Conservation (phyloP, 306 rosid species). For the Vigna mungo region DNA sequence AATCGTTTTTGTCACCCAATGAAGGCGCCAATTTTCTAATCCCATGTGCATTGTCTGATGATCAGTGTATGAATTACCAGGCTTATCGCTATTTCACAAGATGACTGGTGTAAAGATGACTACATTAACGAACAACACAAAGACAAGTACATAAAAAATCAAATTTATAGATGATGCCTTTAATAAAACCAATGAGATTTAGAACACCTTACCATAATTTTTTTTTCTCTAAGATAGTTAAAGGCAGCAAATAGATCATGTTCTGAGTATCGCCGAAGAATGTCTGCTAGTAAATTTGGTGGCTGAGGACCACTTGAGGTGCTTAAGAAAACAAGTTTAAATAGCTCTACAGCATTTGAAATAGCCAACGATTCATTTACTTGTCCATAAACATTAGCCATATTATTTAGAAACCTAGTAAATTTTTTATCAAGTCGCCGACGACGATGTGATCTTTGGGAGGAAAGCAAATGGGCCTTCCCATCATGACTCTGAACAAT, state of each 20-base stretch:
- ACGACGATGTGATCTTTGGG: slow-evolving; percentile 52
- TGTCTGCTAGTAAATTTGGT: slow-evolving; percentile 75
- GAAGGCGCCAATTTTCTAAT: no score
- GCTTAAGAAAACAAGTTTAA: slow-evolving; percentile 93
- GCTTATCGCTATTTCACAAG: background rate
- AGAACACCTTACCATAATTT: slow-evolving; percentile 70
- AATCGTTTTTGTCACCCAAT: no score
- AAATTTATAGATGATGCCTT: slow-evolving; percentile 24
- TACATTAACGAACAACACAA: slow-evolving; percentile 18
- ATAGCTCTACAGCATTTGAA: slow-evolving; percentile 94
- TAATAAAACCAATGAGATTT: slow-evolving; percentile 22
- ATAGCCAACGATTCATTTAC: slow-evolving; percentile 84
- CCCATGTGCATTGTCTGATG: background rate
- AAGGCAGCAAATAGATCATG: slow-evolving; percentile 95
- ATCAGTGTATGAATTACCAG: background rate
- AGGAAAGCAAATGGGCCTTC: slow-evolving; percentile 46
- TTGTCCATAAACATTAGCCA: slow-evolving; percentile 61
- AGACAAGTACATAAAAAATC: slow-evolving; percentile 36
- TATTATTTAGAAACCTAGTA: slow-evolving; percentile 61
- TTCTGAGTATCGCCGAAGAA: slow-evolving; percentile 88
- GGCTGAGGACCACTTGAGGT: slow-evolving; percentile 70
- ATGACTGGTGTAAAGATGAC: slow-evolving; percentile 32
- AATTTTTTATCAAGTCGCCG: slow-evolving; percentile 66
- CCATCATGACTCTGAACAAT: slow-evolving; percentile 53
- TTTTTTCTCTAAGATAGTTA: slow-evolving; percentile 86